Base-by-base conservation (phyloP, 768 basidiomycete species). In the Termitomyces sp. region DNA sequence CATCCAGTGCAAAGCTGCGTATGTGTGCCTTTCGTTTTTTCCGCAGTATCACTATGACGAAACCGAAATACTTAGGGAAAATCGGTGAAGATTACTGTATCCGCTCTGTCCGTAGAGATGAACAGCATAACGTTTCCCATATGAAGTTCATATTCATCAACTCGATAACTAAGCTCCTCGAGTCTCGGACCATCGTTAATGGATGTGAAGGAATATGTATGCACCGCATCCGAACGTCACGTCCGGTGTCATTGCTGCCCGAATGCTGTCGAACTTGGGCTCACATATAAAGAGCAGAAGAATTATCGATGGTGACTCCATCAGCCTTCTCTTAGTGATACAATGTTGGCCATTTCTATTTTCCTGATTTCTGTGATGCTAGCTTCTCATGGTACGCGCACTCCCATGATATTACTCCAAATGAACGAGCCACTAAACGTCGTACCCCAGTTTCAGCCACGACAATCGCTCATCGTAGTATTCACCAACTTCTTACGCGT, bases 401-500 rank as follows among this genome's bases (percentile, higher is more conserved):
- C 4, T 46, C 33, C 24, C 26, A 1, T 9, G 14, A n/a, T 22
- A 1, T 5, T 40, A 27, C 6, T 32, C n/a, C n/a, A n/a, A n/a
- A n/a, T 30, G 26, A 14, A 13, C 8, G 9, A 43, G 5, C 36
- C 22, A 27, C 18, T 39, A 18, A 40, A 2, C n/a, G 26, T 18
- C 4, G 13, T 6, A 14, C 10, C n/a, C 16, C 8, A 62, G 46
- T 53, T 20, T 53, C 44, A 26, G 61, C 60, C n/a, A 30, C 57
- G 33, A 34, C 39, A 16, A 12, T 49, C 13, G 34, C 20, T 45
- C 37, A 53, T 49, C 55, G 51, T 9, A 60, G 18, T 44, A 50
- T 59, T 18, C 60, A 58, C 42, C 53, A 59, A 36, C 55, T 64
- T 20, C 34, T 61, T 10, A 16, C 47, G 10, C 60, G 62, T 20